Conservation (phyloP, 352 stramenopile genomes). For the Phytopythium vexans region DNA sequence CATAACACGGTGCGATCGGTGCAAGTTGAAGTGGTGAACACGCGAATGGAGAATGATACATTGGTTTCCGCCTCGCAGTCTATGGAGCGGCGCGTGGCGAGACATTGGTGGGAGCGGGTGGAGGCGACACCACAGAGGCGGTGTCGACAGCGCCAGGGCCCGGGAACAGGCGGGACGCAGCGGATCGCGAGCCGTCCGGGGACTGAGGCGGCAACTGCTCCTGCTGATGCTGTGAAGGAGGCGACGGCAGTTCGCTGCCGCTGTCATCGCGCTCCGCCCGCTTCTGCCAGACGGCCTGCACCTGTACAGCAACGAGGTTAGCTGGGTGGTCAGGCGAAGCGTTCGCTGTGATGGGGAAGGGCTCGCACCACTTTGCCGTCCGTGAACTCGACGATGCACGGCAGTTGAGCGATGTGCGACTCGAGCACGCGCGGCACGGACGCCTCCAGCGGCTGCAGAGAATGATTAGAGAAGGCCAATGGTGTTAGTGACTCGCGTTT, state of each 20-base stretch:
- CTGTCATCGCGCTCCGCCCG: conserved; percentile 39
- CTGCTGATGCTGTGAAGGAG: background rate
- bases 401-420: conserved; percentile 54
- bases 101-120: background rate
- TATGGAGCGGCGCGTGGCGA: background rate
- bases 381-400: conserved; percentile 61
- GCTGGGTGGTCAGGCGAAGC: too few species aligned
- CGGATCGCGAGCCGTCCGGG: conserved; percentile 7
- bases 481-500: too few species aligned
- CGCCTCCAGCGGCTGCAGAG: conserved; percentile 38
- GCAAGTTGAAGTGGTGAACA: background rate
- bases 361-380: conserved; percentile 44
- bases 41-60: too few species aligned
- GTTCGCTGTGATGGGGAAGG: too few species aligned
- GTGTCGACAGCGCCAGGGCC: background rate
- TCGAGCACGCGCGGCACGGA: conserved; percentile 70
- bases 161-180: conserved; percentile 14
- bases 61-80: too few species aligned
- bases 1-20: too few species aligned
- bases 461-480: too few species aligned
- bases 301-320: conserved; percentile 13
- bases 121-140: background rate
- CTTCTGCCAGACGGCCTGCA: conserved; percentile 66
- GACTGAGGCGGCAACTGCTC: conserved; percentile 6
- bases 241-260: conserved; percentile 1